Base-by-base conservation (phyloP, 2,329 filamentous ascomycete species). In the Tolypocladium inflatum region DNA sequence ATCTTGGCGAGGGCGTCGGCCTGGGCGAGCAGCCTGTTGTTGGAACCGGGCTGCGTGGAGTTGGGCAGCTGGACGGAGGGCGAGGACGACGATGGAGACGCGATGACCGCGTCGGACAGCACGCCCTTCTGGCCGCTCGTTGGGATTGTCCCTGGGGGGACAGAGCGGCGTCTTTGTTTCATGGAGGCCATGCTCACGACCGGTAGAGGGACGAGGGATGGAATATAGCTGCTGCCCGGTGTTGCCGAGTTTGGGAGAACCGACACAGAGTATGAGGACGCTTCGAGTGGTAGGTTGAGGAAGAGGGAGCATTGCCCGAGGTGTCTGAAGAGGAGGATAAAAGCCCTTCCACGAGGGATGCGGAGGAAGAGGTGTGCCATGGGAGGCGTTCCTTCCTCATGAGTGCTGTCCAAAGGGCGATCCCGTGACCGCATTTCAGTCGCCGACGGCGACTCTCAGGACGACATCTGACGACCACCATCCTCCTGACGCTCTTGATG, bases 1-100 rank as follows among this genome's bases (percentile, higher is more conserved):
- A 74, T 73, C 48, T 61, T 64, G 6, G 72, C 68, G n/a, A 74
- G 65, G 38, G 69, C 67, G 4, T 72, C 67, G 43, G 72, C 70
- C 35, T 67, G 65, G 11, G 60, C 59, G 35, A 67, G 48, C 9
- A 70, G 57, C 37, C 54, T 42, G 19, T 41, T n/a, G 48, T 21
- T 9, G 48, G 30, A 30, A 1, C 15, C 4, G 48, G 30, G 30
- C 5, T 35, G 48, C 23, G 1, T 13, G 26, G 21, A 35, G 30
- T 2, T 7, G 10, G 48, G 26, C 2, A 5, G 26, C 45, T 50
- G 45, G 10, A 17, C 45, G 26, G 45, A 33, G 5, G 43, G 45
- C 23, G 48, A 35, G 30, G 26, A 51, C 7, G 41, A n/a, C 51
- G 53, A 42, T 1, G 38, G 38, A 13, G 53, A 30, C 10, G 33